Conservation (phyloP, 2,329 filamentous ascomycete species). For the Epichloe hybrida region DNA sequence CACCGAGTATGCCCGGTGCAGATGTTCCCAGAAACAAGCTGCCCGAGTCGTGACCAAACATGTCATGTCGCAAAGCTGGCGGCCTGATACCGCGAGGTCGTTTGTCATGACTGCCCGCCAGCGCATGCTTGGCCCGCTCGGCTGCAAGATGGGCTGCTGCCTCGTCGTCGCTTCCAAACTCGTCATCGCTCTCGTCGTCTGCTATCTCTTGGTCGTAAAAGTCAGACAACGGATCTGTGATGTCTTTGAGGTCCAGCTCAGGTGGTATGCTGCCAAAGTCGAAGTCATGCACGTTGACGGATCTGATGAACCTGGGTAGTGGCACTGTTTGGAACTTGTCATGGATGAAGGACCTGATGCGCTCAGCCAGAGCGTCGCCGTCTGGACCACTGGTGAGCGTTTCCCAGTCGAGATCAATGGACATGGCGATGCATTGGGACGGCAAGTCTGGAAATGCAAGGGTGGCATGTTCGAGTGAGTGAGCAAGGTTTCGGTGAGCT, state of each 20-base stretch:
- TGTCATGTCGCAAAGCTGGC: slow-evolving; percentile 20
- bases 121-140: slow-evolving; percentile 1
- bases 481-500: not conserved
- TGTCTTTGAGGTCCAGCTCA: slow-evolving; percentile 84
- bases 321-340: slow-evolving; percentile 87
- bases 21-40: slow-evolving; percentile 45
- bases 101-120: not conserved
- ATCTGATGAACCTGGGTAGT: slow-evolving; percentile 90
- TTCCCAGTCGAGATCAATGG: slow-evolving; percentile 95
- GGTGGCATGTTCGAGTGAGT: not conserved
- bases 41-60: slow-evolving; percentile 29
- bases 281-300: slow-evolving; percentile 87
- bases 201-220: slow-evolving; percentile 80
- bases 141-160: slow-evolving; percentile 21
- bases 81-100: slow-evolving; percentile 16
- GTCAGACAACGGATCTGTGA: slow-evolving; percentile 87
- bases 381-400: slow-evolving; percentile 81
- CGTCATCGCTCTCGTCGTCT: slow-evolving; percentile 30
- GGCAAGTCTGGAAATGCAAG: too few species aligned
- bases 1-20: slow-evolving; percentile 54
- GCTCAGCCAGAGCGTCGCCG: slow-evolving; percentile 69
- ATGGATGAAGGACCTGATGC: slow-evolving; percentile 86
- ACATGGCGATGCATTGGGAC: slow-evolving; percentile 45
- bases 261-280: slow-evolving; percentile 78
- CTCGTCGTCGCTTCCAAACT: slow-evolving; percentile 14